Conservation (phyloP, 2,329 filamentous ascomycete genomes). For the Cladosporium sp. region DNA sequence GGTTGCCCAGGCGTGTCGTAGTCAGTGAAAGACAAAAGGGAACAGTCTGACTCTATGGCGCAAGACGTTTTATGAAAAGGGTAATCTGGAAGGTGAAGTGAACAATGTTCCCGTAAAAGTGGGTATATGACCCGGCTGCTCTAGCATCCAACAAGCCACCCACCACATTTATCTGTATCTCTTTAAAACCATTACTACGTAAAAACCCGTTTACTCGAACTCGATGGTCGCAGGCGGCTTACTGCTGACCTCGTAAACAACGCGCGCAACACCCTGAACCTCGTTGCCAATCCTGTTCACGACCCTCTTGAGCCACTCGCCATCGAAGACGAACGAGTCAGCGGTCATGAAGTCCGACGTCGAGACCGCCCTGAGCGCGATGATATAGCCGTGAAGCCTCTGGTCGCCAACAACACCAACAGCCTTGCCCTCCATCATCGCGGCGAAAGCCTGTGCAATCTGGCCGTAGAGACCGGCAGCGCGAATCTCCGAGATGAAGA, state of each 20-base stretch:
- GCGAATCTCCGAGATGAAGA: conserved; percentile 71
- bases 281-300: conserved; percentile 67
- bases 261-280: conserved; percentile 64
- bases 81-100: not conserved
- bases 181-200: conserved; percentile 11
- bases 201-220: conserved; percentile 52
- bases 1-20: not conserved
- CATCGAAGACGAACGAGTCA: conserved; percentile 60
- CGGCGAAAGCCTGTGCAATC: conserved; percentile 64
- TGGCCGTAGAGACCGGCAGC: conserved; percentile 66
- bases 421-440: conserved; percentile 58
- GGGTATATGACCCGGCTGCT: not conserved
- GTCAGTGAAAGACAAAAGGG: not conserved
- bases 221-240: conserved; percentile 69
- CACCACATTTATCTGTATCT: not conserved
- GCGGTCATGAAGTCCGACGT: conserved; percentile 70
- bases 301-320: conserved; percentile 59
- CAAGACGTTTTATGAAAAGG: too few species aligned
- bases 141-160: not conserved
- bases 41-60: too few species aligned
- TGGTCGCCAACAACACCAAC: conserved; percentile 67
- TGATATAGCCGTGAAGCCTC: conserved; percentile 58
- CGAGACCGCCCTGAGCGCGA: conserved; percentile 56
- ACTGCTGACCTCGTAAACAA: conserved; percentile 63
- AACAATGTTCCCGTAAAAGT: not conserved